Evolutionary conservation across 2,329 filamentous ascomycete species (phyloP).

Genomic region (Cephalotrichum gorgonifer): DNA sequence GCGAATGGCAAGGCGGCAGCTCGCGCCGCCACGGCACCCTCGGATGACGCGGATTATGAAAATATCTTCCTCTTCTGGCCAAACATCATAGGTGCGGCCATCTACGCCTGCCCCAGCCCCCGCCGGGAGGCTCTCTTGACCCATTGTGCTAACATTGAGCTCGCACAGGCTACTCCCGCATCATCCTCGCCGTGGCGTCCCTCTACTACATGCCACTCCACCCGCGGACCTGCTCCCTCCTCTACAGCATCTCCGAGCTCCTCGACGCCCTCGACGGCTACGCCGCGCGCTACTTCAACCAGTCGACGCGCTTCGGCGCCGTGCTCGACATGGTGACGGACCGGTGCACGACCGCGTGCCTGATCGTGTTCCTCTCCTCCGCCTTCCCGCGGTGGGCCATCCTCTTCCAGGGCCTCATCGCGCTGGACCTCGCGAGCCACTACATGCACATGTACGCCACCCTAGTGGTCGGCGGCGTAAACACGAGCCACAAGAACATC

Average conservation of each 20-base stretch:
- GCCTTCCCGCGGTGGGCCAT: conserved; percentile 93
- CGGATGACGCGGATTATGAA: conserved; percentile 37
- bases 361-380: conserved; percentile 88
- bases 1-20: conserved; percentile 27
- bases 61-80: conserved; percentile 78
- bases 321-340: conserved; percentile 99
- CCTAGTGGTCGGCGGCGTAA: conserved; percentile 71
- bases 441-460: conserved; percentile 99
- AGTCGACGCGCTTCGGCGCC: conserved; percentile 90
- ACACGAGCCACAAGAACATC: conserved; percentile 85
- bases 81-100: conserved; percentile 62
- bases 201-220: conserved; percentile 99
- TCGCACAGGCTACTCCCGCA: conserved; percentile 58
- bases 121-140: too few relatives aligned
- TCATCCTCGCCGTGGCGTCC: conserved; percentile 76
- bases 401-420: conserved; percentile 87
- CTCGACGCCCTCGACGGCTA: conserved; percentile 92
- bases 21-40: conserved; percentile 20
- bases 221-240: conserved; percentile 83
- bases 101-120: not conserved
- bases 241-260: conserved; percentile 90
- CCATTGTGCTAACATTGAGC: not conserved
- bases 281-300: conserved; percentile 69
- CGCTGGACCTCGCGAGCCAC: conserved; percentile 86
- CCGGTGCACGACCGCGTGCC: conserved; percentile 88